Conservation (phyloP, 345 rosid species). For the Clausena lansium region DNA sequence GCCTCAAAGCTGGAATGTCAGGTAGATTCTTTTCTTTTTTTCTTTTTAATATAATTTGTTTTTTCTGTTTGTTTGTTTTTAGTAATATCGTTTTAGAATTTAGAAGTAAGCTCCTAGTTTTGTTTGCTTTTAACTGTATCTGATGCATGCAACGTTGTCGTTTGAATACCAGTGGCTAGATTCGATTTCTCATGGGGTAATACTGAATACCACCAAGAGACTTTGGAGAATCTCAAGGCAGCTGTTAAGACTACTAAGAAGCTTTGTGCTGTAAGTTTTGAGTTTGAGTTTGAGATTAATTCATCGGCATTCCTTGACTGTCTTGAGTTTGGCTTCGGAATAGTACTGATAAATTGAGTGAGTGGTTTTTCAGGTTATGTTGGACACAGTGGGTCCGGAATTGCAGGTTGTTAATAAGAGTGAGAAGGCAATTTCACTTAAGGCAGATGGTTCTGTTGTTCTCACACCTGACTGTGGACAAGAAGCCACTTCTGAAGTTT, state of each 20-base stretch:
- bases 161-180: slow-evolving; percentile 60
- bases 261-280: slow-evolving; percentile 75
- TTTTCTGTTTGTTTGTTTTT: not conserved
- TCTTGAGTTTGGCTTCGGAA: not conserved
- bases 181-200: slow-evolving; percentile 94
- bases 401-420: slow-evolving; percentile 80
- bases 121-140: not conserved
- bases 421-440: slow-evolving; percentile 69
- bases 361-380: slow-evolving; percentile 66
- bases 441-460: slow-evolving; percentile 69
- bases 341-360: not conserved
- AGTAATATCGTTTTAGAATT: not conserved
- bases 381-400: slow-evolving; percentile 95
- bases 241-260: slow-evolving; percentile 79
- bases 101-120: not conserved
- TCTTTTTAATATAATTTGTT: not conserved
- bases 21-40: slow-evolving; percentile 31
- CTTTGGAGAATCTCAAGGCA: slow-evolving; percentile 71
- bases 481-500: slow-evolving; percentile 78
- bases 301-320: not conserved
- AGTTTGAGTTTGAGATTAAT: not conserved
- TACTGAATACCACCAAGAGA: slow-evolving; percentile 77
- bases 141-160: not conserved
- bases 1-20: slow-evolving; percentile 94
- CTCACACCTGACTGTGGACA: slow-evolving; percentile 74